Evolutionary conservation across 257 asterid species (phyloP), one percentile per base, ranked within the genome.

Genomic region (Nicotiana noctiflora): DNA sequence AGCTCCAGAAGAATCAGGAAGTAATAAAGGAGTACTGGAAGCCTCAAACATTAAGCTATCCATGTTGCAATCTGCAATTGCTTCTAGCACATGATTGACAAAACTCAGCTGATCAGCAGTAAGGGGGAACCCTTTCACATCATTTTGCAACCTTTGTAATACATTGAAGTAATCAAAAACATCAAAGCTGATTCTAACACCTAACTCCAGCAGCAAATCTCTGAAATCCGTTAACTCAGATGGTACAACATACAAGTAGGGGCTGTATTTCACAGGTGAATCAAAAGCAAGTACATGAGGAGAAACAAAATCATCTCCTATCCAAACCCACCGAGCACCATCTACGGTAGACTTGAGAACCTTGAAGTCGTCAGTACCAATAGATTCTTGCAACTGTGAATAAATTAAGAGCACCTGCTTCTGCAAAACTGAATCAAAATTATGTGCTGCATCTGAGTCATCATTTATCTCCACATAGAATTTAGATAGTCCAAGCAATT

Each of bases 241-340:
- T 49, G 99, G 98, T 76, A 95, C 99, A 86, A 92, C 98, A 84
- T 91, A 93, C 87, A 93, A 88, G 90, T 95, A 95, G 44, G 99
- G 99, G 83, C 93, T 91, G 88, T 87, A 95, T 86, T 93, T 93
- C 86, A 93, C 96, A 65, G 99, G 99, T 63, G 99, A 92, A 88
- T 95, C 97, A 85, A 93, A 95, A 79, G 99, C 98, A 82, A 95
- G 98, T 80, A 91, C 93, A 81, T 88, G 84, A 13, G 98, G 89
- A 46, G 89, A 84, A 84, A 95, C 95, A 86, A 95, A 95, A 32
- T 92, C 99, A 88, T 95, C 99, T 84, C 99, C 99, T 84, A 91
- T 95, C 99, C 99, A 95, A 84, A 95, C 95, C 97, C 98, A 95
- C 80, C 84, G 81, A 83, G 86, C 89, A 59, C 90, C 97, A 82